Base-by-base conservation (phyloP, 129 eudicot species). In the Escallonia herrerae region DNA sequence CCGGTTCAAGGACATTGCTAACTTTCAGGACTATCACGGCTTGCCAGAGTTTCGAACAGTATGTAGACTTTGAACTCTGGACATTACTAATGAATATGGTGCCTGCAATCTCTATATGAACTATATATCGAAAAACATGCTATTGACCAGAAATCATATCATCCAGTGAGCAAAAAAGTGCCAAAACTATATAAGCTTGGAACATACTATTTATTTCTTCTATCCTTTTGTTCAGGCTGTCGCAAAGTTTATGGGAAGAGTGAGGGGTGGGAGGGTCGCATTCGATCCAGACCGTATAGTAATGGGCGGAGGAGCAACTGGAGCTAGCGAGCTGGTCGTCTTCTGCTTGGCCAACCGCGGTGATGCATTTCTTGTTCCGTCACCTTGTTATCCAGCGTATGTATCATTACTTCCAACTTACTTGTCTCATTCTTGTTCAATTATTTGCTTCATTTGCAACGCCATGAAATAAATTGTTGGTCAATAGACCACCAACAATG, bases 271-370 rank as follows among this genome's bases (percentile, higher is more conserved):
- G 10, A 76, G 68, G 68, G 97, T 84, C 15, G 65, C 52, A 6
- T 90, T 90, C 65, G 93, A 90, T 65, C 93, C 95, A 0, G 85
- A 84, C 47, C 83, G 93, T n/a, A 71, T 90, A 64, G 95, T 90
- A 43, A 86, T 90, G 97, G 86, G 80, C 3, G 95, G 97, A 5
- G 95, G 97, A 73, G 95, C 97, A 7, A 90, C 97, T 59, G 93
- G 95, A 67, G 91, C 97, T 4, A 84, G 79, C 58, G 97, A 90
- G 78, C 63, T 75, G 6, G 50, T 87, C 56, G 80, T 86, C 76
- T 87, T 84, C 68, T 87, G 93, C 74, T 78, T 90, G 85, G 97
- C 97, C 5, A 79, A 90, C 72, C 86, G 84, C 2, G 97, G 84
- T 3, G 95, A 90, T 15, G 97, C 78, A 12, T 90, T 90, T 72